These are phyloP conservation scores for Yamadazyma songkhlaensis DNA, from an alignment of 1,139 yeast species.

Conservation along the genomic window DNA sequence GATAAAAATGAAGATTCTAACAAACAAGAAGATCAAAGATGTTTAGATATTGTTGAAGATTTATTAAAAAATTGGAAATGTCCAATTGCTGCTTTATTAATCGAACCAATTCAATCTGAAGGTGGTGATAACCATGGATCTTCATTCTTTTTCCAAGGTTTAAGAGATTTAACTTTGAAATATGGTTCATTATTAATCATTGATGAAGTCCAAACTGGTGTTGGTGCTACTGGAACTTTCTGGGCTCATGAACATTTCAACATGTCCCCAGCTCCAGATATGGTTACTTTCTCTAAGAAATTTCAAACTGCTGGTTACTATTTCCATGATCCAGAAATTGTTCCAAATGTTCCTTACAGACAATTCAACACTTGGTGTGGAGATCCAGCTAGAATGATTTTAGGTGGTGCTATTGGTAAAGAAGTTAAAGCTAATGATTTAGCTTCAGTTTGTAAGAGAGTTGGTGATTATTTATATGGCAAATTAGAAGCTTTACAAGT, in stretches of 20 bases:
- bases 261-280: conserved; percentile 62
- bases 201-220: conserved; percentile 77
- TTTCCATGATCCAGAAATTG: conserved; percentile 60
- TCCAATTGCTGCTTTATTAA: conserved; percentile 70
- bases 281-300: conserved; percentile 74
- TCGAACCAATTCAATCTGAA: conserved; percentile 74
- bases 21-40: conserved; percentile 63
- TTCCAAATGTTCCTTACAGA: conserved; percentile 65
- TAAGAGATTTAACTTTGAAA: conserved; percentile 60
- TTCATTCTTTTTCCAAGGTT: conserved; percentile 57
- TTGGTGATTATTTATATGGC: conserved; percentile 57
- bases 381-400: conserved; percentile 66
- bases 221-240: conserved; percentile 68
- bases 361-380: conserved; percentile 88
- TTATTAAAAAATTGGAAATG: conserved; percentile 53
- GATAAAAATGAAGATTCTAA: conserved; percentile 54
- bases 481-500: conserved; percentile 42
- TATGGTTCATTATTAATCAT: conserved; percentile 60
- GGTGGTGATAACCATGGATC: conserved; percentile 77
- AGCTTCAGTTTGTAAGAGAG: conserved; percentile 48
- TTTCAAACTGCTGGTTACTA: conserved; percentile 80
- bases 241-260: conserved; percentile 77
- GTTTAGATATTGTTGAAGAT: conserved; percentile 58
- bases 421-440: conserved; percentile 54
- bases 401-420: conserved; percentile 62